Conservation (phyloP, 1,139 yeast species). For the Saccharomyces hybrid region DNA sequence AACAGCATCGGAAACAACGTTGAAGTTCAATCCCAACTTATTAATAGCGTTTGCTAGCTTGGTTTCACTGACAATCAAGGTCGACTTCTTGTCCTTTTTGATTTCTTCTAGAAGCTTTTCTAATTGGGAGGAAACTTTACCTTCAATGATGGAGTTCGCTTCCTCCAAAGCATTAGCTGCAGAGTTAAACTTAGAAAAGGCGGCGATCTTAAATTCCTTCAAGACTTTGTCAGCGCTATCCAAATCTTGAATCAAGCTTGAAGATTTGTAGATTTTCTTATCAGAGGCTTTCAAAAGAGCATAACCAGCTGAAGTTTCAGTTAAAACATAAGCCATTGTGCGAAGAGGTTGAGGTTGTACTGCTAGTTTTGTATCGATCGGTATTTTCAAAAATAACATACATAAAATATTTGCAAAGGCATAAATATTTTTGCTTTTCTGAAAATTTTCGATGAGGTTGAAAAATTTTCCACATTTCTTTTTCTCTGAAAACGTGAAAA, state of each 20-base stretch:
- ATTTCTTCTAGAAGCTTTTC: constrained; percentile 69
- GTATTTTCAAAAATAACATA: background rate
- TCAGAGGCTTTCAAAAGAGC: constrained; percentile 95
- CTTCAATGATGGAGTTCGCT: constrained; percentile 85
- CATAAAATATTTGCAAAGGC: background rate
- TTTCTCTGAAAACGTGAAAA: background rate
- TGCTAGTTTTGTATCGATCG: background rate
- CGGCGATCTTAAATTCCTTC: constrained; percentile 77
- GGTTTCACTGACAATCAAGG: constrained; percentile 87
- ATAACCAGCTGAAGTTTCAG: constrained; percentile 98
- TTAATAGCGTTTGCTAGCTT: constrained; percentile 94
- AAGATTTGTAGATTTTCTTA: constrained; percentile 89
- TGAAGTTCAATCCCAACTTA: constrained; percentile 82
- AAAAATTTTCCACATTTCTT: constrained; percentile 15
- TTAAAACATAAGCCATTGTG: constrained; percentile 83
- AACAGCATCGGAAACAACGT: constrained; percentile 90
- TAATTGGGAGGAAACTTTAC: constrained; percentile 83
- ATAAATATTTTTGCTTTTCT: constrained; percentile 2
- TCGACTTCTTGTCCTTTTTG: constrained; percentile 82
- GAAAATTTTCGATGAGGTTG: constrained; percentile 27
- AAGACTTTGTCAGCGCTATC: constrained; percentile 77
- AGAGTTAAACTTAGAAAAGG: constrained; percentile 87
- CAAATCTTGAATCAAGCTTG: constrained; percentile 66
- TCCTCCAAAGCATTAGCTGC: constrained; percentile 97
- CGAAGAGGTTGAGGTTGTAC: background rate